Evolutionary conservation across 2,329 filamentous ascomycete species (phyloP).

Genomic region (Rhynchosporium secalis): DNA sequence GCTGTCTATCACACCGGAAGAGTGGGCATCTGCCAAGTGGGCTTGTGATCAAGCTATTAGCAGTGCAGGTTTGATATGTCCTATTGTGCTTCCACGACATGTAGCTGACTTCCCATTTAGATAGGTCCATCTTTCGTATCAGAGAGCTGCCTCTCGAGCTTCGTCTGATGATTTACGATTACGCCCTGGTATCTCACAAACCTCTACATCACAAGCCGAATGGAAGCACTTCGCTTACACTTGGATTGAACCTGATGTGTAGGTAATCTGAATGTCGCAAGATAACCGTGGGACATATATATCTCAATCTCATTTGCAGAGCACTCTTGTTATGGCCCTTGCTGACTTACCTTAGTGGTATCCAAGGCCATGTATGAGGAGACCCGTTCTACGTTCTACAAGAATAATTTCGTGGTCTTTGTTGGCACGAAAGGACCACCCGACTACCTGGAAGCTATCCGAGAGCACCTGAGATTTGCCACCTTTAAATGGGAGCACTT

Average conservation of each 20-base stretch:
- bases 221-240: neutral
- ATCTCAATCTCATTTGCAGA: too few relatives aligned
- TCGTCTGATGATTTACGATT: slow-evolving; percentile 27
- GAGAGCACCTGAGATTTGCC: slow-evolving; percentile 15
- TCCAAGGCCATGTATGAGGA: slow-evolving; percentile 25
- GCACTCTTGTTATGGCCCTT: too few relatives aligned
- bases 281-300: too few relatives aligned
- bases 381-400: slow-evolving; percentile 24
- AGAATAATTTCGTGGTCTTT: slow-evolving; percentile 26
- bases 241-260: slow-evolving; percentile 22
- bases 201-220: neutral
- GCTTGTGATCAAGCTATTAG: slow-evolving; percentile 24
- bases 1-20: slow-evolving; percentile 16
- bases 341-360: neutral
- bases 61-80: slow-evolving; percentile 22
- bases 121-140: slow-evolving; percentile 25
- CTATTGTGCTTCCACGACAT: neutral
- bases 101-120: slow-evolving; percentile 10
- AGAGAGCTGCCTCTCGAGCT: slow-evolving; percentile 26
- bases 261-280: too few relatives aligned
- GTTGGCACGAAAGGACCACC: neutral
- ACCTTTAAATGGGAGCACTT: slow-evolving; percentile 23
- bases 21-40: slow-evolving; percentile 18
- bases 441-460: neutral
- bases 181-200: slow-evolving; percentile 15